Conservation (phyloP, 31 red algal genomes). For the Asparagopsis taxiformis region DNA sequence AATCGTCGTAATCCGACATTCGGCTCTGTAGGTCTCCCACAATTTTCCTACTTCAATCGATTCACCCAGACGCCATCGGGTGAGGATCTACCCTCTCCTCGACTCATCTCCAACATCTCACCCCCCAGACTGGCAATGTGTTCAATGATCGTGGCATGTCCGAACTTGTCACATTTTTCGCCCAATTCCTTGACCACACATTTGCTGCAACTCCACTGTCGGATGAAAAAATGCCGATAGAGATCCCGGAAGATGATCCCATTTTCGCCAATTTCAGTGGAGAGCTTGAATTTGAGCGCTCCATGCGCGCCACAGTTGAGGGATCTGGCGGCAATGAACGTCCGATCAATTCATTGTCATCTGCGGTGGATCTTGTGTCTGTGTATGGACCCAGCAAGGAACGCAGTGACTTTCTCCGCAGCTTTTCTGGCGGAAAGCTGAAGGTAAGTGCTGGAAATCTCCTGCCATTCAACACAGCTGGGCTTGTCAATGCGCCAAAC, state of each 20-base stretch:
- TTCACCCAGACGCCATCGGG: not conserved
- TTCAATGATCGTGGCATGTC: conserved; percentile 21
- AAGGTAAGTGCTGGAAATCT: not conserved
- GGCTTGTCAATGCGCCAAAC: conserved; percentile 12
- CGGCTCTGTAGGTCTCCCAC: conserved; percentile 36
- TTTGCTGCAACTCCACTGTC: conserved; percentile 27
- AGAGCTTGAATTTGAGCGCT: conserved; percentile 29
- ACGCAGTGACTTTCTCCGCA: conserved; percentile 13
- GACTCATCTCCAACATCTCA: conserved; percentile 50
- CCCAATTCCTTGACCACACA: conserved; percentile 68
- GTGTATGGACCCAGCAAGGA: conserved; percentile 44
- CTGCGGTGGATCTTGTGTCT: conserved; percentile 38
- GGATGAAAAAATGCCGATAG: conserved; percentile 25
- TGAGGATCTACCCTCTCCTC: conserved; percentile 22
- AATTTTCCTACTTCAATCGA: conserved; percentile 38
- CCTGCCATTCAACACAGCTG: conserved; percentile 18
- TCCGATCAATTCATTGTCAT: conserved; percentile 45
- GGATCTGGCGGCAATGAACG: not conserved
- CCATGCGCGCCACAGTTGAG: conserved; percentile 2
- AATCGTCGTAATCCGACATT: conserved; percentile 7
- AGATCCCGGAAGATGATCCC: conserved; percentile 24
- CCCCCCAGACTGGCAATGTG: conserved; percentile 2
- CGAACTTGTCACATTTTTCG: conserved; percentile 56
- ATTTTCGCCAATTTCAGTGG: conserved; percentile 33
- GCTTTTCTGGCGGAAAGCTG: conserved; percentile 6